phyloP scores from a whole-genome alignment of 2,329 filamentous ascomycete genomes.

The Ophiostoma populinum region DNA sequence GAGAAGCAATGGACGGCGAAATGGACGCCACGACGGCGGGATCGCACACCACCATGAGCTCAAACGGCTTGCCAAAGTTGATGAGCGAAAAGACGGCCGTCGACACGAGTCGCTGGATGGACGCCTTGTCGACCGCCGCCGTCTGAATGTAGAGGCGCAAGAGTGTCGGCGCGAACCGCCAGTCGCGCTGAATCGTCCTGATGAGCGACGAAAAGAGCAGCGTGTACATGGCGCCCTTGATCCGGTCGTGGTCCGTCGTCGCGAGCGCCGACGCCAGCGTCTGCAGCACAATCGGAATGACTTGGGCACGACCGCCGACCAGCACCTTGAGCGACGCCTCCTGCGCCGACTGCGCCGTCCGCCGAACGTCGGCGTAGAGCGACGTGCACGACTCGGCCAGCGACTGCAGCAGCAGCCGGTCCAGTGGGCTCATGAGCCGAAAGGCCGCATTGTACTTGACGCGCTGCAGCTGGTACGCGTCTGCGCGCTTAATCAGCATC shows the following conservation, averaged over 20 bases:
- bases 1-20: conserved; percentile 31
- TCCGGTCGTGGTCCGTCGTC: conserved; percentile 68
- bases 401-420: conserved; percentile 70
- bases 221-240: conserved; percentile 89
- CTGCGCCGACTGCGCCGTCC: conserved; percentile 77
- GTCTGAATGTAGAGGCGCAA: conserved; percentile 83
- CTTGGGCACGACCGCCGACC: conserved; percentile 69
- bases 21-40: conserved; percentile 53
- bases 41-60: conserved; percentile 72
- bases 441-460: conserved; percentile 84
- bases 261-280: conserved; percentile 64
- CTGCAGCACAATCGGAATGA: conserved; percentile 74
- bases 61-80: conserved; percentile 79
- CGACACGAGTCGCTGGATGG: conserved; percentile 75
- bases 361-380: conserved; percentile 85
- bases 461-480: conserved; percentile 89
- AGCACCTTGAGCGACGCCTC: conserved; percentile 88
- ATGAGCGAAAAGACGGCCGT: conserved; percentile 72
- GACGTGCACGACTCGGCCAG: conserved; percentile 81
- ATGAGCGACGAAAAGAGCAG: conserved; percentile 75
- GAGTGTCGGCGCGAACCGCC: conserved; percentile 84
- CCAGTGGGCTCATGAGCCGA: conserved; percentile 74
- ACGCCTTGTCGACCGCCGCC: conserved; percentile 79
- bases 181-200: conserved; percentile 77
- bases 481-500: conserved; percentile 78